Evolutionary conservation across 768 basidiomycete species (phyloP).

Genomic region (Mycena crocata): DNA sequence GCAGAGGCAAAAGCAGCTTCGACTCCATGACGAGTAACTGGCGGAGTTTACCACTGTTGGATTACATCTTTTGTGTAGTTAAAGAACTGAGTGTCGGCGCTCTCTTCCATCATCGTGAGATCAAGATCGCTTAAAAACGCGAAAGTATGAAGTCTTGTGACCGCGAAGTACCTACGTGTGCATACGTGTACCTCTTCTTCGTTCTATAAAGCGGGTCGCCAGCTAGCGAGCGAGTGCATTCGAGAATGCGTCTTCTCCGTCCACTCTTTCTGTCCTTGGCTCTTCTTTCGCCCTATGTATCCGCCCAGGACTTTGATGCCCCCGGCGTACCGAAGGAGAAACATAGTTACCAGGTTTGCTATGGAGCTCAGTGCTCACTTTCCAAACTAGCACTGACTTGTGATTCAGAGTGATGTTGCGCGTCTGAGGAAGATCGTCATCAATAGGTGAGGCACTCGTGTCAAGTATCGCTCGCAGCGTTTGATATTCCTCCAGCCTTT

Average conservation of each 20-base stretch:
- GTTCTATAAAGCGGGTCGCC: too few relatives aligned
- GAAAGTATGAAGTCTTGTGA: too few relatives aligned
- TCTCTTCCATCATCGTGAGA: too few relatives aligned
- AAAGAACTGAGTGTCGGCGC: too few relatives aligned
- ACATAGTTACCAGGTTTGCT: conserved; percentile 75
- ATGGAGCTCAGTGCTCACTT: neutral
- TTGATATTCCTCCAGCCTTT: conserved; percentile 63
- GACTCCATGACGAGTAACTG: too few relatives aligned
- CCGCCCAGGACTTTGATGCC: conserved; percentile 59
- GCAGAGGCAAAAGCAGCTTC: too few relatives aligned
- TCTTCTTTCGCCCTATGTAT: conserved; percentile 55
- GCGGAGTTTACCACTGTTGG: too few relatives aligned
- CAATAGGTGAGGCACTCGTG: conserved; percentile 69
- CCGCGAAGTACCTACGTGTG: too few relatives aligned
- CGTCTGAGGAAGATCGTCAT: conserved; percentile 94
- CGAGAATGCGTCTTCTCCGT: conserved; percentile 71
- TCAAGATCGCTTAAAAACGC: too few relatives aligned
- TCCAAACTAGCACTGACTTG: conserved; percentile 3
- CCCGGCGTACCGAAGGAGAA: conserved; percentile 61
- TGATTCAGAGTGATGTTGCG: conserved; percentile 86
- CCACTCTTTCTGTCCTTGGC: conserved; percentile 62
- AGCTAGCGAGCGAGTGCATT: too few relatives aligned
- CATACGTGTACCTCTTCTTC: too few relatives aligned
- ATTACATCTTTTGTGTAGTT: too few relatives aligned
- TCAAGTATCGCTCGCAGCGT: conserved; percentile 7